Evolutionary conservation across 2,329 filamentous ascomycete species (phyloP).

Genomic region (Monosporascus sp.): DNA sequence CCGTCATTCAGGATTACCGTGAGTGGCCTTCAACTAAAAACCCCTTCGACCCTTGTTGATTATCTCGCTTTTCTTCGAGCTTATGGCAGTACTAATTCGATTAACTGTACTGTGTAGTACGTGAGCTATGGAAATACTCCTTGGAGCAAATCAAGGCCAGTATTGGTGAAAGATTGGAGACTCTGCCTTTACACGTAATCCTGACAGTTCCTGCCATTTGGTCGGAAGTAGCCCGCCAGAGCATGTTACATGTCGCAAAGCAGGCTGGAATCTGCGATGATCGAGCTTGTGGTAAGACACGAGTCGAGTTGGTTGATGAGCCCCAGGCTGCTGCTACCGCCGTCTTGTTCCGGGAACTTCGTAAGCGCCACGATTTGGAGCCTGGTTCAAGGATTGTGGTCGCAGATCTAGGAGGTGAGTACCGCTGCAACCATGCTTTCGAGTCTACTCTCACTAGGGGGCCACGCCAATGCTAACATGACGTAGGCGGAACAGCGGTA

Average conservation of each 20-base stretch:
- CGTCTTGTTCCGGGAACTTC: conserved; percentile 25
- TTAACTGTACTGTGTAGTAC: conserved; percentile 9
- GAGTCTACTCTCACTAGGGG: not conserved
- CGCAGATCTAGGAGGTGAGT: conserved; percentile 24
- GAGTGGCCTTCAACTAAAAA: not conserved
- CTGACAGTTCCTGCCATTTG: conserved; percentile 14
- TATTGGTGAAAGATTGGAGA: conserved; percentile 2
- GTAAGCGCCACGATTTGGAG: conserved; percentile 14
- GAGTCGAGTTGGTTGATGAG: conserved; percentile 33
- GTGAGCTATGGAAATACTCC: conserved; percentile 7
- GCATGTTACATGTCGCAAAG: conserved; percentile 32
- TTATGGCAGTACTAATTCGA: not conserved
- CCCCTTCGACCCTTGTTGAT: no score
- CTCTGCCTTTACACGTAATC: conserved; percentile 8
- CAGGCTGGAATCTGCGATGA: conserved; percentile 31
- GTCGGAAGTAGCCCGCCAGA: conserved; percentile 10
- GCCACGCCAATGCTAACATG: not conserved
- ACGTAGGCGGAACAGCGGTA: conserved; percentile 8
- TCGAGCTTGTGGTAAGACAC: conserved; percentile 23
- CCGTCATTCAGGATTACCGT: not conserved
- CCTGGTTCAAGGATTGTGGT: conserved; percentile 22
- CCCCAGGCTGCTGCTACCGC: conserved; percentile 42
- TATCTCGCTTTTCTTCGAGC: no score
- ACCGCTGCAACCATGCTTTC: not conserved
- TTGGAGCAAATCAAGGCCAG: conserved; percentile 4